Percentiles rank a stretch among this genome's conserved stretches.
These are phyloP conservation scores for Westerdykella aurantiaca DNA, from an alignment of 2,329 filamentous ascomycete genomes.

Conservation along the genomic window DNA sequence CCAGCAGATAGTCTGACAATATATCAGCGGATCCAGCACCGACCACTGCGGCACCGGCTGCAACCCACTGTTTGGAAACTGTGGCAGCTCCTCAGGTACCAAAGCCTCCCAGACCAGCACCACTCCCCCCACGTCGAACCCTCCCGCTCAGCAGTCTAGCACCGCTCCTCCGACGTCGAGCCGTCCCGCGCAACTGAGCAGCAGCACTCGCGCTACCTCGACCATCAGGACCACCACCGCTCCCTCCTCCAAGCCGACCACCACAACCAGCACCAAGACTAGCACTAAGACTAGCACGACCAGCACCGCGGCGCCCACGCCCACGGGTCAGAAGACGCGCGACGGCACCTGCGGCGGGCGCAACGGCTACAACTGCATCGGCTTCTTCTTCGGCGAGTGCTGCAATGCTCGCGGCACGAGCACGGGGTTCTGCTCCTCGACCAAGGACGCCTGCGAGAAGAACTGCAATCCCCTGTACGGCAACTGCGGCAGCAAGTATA, in stretches of 20 bases:
- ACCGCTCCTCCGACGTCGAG: constrained; percentile 1
- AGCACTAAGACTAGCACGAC: too few species aligned
- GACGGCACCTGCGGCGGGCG: constrained; percentile 2
- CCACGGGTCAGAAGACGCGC: constrained; percentile 5
- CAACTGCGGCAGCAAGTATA: constrained; percentile 1
- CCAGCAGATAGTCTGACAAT: background rate
- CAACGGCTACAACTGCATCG: constrained; percentile 9
- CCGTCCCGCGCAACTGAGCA: constrained; percentile 1
- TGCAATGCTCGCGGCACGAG: constrained; percentile 8
- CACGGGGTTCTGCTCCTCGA: constrained; percentile 1
- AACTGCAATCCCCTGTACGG: constrained; percentile 7
- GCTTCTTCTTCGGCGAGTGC: constrained; percentile 14
- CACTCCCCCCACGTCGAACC: background rate
- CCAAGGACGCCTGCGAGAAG: constrained; percentile 1
- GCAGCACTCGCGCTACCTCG: constrained; percentile 4
- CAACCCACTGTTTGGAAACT: constrained; percentile 27
- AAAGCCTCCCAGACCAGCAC: background rate
- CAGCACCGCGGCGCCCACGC: constrained; percentile 3
- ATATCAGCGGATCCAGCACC: constrained; percentile 13
- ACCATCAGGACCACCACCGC: constrained; percentile 2
- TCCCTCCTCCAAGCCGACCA: constrained; percentile 7
- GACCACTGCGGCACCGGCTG: constrained; percentile 32
- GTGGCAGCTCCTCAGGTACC: constrained; percentile 4
- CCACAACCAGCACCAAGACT: constrained; percentile 13
- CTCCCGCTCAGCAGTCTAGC: constrained; percentile 1